Percentiles rank a stretch among this genome's conserved stretches.
Evolutionary conservation across 2,329 filamentous ascomycete species (phyloP).

Genomic region (Parastagonospora nodorum): DNA sequence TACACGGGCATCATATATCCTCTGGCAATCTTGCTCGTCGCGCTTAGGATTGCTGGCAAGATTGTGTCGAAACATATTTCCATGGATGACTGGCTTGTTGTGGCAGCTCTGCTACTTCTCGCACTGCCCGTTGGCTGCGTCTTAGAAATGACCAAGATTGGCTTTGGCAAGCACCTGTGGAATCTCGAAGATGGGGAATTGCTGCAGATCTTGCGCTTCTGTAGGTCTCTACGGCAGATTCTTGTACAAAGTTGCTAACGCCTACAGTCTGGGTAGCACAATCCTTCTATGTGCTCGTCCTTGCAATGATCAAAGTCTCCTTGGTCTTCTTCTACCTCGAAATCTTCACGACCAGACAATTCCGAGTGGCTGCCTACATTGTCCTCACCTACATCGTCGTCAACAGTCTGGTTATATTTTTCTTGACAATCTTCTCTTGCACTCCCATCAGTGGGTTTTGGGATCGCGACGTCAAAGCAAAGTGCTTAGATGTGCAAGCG

Average conservation of each 20-base stretch:
- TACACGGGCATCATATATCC: constrained; percentile 18
- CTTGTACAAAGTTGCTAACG: background rate
- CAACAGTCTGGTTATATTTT: constrained; percentile 17
- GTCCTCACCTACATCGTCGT: constrained; percentile 16
- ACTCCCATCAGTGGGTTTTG: constrained; percentile 25
- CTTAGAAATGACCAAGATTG: constrained; percentile 23
- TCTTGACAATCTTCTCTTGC: constrained; percentile 28
- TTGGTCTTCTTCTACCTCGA: constrained; percentile 31
- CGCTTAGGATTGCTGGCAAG: constrained; percentile 13
- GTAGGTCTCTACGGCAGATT: constrained; percentile 7
- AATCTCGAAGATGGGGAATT: constrained; percentile 21
- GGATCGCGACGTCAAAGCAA: constrained; percentile 28
- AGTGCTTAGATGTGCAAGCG: constrained; percentile 24
- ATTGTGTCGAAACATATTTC: constrained; percentile 14
- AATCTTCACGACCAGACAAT: constrained; percentile 23
- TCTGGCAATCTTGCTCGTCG: constrained; percentile 18
- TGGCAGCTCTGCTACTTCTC: constrained; percentile 8
- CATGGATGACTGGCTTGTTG: constrained; percentile 18
- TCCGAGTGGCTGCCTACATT: constrained; percentile 17
- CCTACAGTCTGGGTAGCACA: constrained; percentile 22
- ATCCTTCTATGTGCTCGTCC: constrained; percentile 21
- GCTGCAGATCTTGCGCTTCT: constrained; percentile 16
- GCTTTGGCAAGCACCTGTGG: constrained; percentile 34
- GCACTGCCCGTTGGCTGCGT: constrained; percentile 17
- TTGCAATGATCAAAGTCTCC: constrained; percentile 25